Evolutionary conservation across 345 rosid species (phyloP).

Genomic region (Mallotus nudiflorus): DNA sequence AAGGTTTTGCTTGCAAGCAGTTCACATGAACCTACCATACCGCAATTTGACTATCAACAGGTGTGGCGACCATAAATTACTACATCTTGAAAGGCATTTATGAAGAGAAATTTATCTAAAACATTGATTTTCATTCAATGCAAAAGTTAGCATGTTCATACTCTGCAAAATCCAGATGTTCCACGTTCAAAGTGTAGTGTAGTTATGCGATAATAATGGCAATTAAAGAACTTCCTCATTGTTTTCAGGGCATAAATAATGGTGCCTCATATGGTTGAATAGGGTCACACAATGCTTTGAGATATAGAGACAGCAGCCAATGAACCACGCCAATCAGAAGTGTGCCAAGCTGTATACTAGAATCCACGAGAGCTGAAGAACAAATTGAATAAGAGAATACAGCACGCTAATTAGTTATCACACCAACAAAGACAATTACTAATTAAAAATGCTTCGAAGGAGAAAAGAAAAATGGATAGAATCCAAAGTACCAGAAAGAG

Average conservation of each 20-base stretch:
- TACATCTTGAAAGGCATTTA: background rate
- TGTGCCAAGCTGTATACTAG: constrained; percentile 94
- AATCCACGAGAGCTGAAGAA: constrained; percentile 88
- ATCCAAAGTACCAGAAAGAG: constrained; percentile 70
- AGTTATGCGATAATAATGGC: too few relatives aligned
- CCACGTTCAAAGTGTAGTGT: constrained; percentile 6
- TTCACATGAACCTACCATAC: too few relatives aligned
- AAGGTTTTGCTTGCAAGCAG: constrained; percentile 11
- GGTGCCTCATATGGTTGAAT: constrained; percentile 24
- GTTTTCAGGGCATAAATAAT: constrained; percentile 18
- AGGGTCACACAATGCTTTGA: constrained; percentile 3
- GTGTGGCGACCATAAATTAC: constrained; percentile 10
- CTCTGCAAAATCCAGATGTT: constrained; percentile 31
- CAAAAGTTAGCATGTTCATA: constrained; percentile 15
- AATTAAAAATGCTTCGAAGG: background rate
- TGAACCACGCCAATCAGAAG: constrained; percentile 43
- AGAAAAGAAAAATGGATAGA: constrained; percentile 14
- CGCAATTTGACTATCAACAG: too few relatives aligned
- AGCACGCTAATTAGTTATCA: constrained; percentile 12
- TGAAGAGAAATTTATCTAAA: constrained; percentile 14
- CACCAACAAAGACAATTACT: background rate
- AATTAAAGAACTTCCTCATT: constrained; percentile 16
- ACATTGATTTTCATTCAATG: constrained; percentile 14
- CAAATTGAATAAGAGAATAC: constrained; percentile 7
- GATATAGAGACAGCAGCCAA: constrained; percentile 13